These are phyloP conservation scores for Scytalidium sp. DNA, from an alignment of 2,329 filamentous ascomycete genomes.

Conservation along the genomic window DNA sequence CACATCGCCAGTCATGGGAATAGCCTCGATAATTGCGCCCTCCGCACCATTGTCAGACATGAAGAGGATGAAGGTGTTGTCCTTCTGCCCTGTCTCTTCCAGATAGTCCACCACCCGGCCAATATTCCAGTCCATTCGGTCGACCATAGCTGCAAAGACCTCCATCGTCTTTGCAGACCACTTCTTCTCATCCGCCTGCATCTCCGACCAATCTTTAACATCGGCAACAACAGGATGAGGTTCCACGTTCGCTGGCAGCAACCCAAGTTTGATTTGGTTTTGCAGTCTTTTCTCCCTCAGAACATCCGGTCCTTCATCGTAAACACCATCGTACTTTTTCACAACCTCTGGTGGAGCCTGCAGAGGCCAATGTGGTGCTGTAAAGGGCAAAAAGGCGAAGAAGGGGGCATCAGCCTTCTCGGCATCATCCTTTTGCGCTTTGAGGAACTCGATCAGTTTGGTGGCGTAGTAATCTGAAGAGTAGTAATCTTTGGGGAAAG, in stretches of 20 bases:
- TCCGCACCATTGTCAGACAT: constrained; percentile 63
- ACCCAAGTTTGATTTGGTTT: constrained; percentile 50
- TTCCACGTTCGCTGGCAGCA: constrained; percentile 11
- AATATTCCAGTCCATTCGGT: constrained; percentile 55
- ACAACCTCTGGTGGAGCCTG: constrained; percentile 37
- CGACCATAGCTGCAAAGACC: constrained; percentile 48
- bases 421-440: not conserved
- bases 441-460: constrained; percentile 4
- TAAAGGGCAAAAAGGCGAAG: constrained; percentile 48
- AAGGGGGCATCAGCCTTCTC: constrained; percentile 32
- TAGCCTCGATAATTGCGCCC: constrained; percentile 55
- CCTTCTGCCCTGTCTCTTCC: constrained; percentile 51
- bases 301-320: constrained; percentile 58
- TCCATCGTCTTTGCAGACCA: constrained; percentile 56
- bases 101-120: constrained; percentile 52
- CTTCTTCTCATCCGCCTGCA: constrained; percentile 36
- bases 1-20: constrained; percentile 53
- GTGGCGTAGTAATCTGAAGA: constrained; percentile 1
- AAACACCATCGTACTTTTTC: constrained; percentile 45
- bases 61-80: constrained; percentile 64
- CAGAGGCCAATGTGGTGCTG: constrained; percentile 52
- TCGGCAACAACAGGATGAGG: constrained; percentile 18
- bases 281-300: constrained; percentile 51
- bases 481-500: constrained; percentile 4
- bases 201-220: constrained; percentile 10